These are phyloP conservation scores for Galerina marginata DNA, from an alignment of 768 basidiomycete species.

Conservation along the genomic window DNA sequence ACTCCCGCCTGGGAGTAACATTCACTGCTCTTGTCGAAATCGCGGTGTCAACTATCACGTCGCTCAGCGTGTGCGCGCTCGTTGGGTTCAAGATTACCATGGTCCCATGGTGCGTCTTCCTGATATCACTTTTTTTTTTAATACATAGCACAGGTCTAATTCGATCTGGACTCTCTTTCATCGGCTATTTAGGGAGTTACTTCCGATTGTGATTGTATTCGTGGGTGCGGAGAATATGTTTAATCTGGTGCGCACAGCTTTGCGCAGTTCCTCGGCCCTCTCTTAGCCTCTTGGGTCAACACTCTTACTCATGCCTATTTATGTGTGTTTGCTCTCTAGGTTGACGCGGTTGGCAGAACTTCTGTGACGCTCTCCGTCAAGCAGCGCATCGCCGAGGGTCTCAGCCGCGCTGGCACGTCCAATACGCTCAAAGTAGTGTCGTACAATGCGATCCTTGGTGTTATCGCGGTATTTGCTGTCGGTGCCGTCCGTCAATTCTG, in stretches of 20 bases:
- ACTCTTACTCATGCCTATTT: slow-evolving; percentile 12
- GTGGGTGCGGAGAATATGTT: slow-evolving; percentile 99
- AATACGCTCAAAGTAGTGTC: slow-evolving; percentile 92
- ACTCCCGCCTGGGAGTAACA: slow-evolving; percentile 89
- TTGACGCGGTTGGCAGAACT: slow-evolving; percentile 84
- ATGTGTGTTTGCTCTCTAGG: slow-evolving; percentile 45
- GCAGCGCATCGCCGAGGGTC: slow-evolving; percentile 88
- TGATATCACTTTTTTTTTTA: slow-evolving; percentile 10
- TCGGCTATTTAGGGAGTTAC: slow-evolving; percentile 63
- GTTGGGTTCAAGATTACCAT: slow-evolving; percentile 88
- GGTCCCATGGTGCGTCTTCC: slow-evolving; percentile 76
- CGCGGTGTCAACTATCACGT: slow-evolving; percentile 90
- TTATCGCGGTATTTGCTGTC: slow-evolving; percentile 74
- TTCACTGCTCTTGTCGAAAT: slow-evolving; percentile 95
- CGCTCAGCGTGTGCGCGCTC: slow-evolving; percentile 89
- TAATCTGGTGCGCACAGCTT: slow-evolving; percentile 65
- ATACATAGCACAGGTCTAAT: not conserved
- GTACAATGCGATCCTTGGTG: slow-evolving; percentile 80
- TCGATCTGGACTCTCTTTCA: not conserved
- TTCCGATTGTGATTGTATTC: slow-evolving; percentile 94
- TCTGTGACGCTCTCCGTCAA: slow-evolving; percentile 88
- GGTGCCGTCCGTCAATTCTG: slow-evolving; percentile 93
- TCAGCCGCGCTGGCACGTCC: slow-evolving; percentile 88
- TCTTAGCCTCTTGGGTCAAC: not conserved
- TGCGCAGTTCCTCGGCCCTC: not conserved